Evolutionary conservation across 164 flowering plant genomes (phyloP).

Genomic region (Taxillus chinensis): DNA sequence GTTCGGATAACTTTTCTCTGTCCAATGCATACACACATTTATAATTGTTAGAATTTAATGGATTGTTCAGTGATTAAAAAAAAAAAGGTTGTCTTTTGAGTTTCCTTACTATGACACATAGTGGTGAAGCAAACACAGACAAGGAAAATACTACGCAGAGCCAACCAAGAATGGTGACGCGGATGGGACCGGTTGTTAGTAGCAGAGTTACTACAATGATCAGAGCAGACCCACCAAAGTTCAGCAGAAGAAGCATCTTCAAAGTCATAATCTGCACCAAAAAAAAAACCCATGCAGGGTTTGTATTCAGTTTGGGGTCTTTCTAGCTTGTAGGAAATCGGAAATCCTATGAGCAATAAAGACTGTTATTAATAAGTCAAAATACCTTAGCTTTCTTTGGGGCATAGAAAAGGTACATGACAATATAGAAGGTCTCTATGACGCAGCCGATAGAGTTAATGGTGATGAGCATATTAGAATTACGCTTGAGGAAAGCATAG

Average conservation of each 20-base stretch:
- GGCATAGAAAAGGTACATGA: constrained; percentile 28
- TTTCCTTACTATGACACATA: constrained; percentile 52
- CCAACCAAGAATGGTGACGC: constrained; percentile 53
- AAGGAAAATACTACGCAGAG: constrained; percentile 51
- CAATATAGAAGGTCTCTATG: constrained; percentile 32
- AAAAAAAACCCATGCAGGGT: not conserved
- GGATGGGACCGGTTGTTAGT: constrained; percentile 26
- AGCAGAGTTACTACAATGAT: constrained; percentile 32
- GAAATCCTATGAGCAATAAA: no score
- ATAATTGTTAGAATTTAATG: no score
- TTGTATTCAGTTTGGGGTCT: no score
- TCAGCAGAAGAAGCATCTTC: constrained; percentile 38
- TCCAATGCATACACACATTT: not conserved
- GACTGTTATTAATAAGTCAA: no score
- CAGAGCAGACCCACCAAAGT: constrained; percentile 38
- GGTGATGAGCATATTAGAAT: constrained; percentile 38
- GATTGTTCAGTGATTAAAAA: no score
- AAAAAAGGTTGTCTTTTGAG: not conserved
- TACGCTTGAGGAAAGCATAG: constrained; percentile 37
- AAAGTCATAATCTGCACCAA: constrained; percentile 32
- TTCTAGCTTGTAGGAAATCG: no score
- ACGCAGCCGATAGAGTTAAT: constrained; percentile 38
- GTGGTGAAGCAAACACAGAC: constrained; percentile 67
- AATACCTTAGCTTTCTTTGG: constrained; percentile 33
- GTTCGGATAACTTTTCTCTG: constrained; percentile 19